Conservation (phyloP, 2,329 filamentous ascomycete genomes). For the Ceratocystis cacaofunesta region DNA sequence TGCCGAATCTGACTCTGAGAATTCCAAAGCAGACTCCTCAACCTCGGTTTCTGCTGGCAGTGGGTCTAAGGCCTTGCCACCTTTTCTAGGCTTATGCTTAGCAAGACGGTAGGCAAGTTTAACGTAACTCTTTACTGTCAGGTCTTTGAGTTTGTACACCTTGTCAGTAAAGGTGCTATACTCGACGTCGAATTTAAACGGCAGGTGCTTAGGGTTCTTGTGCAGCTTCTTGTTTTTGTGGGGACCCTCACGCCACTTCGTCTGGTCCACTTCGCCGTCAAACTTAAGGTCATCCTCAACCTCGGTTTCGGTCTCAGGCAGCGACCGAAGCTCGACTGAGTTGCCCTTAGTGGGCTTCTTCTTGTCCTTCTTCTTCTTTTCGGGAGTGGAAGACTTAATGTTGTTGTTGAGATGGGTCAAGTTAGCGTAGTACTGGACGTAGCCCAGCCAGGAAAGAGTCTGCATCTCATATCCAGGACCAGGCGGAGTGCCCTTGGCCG, state of each 20-base stretch:
- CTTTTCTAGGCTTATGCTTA: slow-evolving; percentile 22
- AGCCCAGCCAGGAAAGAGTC: slow-evolving; percentile 60
- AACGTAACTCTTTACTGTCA: slow-evolving; percentile 72
- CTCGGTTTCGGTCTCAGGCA: slow-evolving; percentile 4
- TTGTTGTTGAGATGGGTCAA: slow-evolving; percentile 79
- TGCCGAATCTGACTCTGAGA: background rate
- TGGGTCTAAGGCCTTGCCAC: background rate
- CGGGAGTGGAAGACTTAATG: slow-evolving; percentile 24
- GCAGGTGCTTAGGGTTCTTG: slow-evolving; percentile 40
- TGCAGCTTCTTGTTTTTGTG: slow-evolving; percentile 42
- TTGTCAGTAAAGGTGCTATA: slow-evolving; percentile 72
- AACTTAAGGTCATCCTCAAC: background rate
- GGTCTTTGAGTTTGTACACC: slow-evolving; percentile 59
- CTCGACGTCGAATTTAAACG: slow-evolving; percentile 65
- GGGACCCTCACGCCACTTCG: slow-evolving; percentile 49
- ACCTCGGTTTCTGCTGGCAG: background rate
- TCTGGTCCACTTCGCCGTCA: slow-evolving; percentile 22
- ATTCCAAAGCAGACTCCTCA: background rate
- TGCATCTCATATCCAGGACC: slow-evolving; percentile 87
- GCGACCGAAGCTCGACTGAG: slow-evolving; percentile 10
- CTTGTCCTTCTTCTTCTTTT: slow-evolving; percentile 21
- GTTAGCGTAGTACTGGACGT: slow-evolving; percentile 87
- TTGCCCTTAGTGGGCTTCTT: slow-evolving; percentile 18
- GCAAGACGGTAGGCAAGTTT: slow-evolving; percentile 69
- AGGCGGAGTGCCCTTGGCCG: slow-evolving; percentile 56